phyloP scores from a whole-genome alignment of 768 basidiomycete species.

The Scleroderma bovista region DNA sequence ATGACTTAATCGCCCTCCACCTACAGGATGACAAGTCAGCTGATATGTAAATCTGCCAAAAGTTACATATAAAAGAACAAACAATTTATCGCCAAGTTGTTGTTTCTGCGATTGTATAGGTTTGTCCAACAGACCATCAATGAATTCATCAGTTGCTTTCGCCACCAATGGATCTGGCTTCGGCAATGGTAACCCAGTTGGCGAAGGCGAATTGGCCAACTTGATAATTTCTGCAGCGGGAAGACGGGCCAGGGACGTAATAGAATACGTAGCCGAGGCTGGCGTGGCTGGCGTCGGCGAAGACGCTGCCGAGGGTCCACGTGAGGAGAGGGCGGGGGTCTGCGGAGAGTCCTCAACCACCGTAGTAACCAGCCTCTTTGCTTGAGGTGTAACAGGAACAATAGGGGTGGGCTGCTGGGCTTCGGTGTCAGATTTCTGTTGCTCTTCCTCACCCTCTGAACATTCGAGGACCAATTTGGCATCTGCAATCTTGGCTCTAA shows the following conservation, averaged over 20 bases:
- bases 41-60: constrained; percentile 14
- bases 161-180: constrained; percentile 68
- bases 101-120: constrained; percentile 66
- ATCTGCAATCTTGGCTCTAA: constrained; percentile 72
- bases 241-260: constrained; percentile 64
- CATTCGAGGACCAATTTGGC: constrained; percentile 79
- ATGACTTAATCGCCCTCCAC: constrained; percentile 61
- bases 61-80: constrained; percentile 20
- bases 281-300: constrained; percentile 68
- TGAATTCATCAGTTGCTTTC: constrained; percentile 66
- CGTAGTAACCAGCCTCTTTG: constrained; percentile 45
- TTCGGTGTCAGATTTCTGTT: constrained; percentile 22
- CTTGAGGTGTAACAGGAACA: constrained; percentile 54
- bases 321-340: constrained; percentile 73
- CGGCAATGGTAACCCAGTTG: constrained; percentile 49
- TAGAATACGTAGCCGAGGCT: constrained; percentile 45
- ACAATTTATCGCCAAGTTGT: constrained; percentile 74
- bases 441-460: constrained; percentile 51
- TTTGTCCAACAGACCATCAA: constrained; percentile 56
- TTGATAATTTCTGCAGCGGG: constrained; percentile 73
- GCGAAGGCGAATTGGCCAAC: constrained; percentile 48
- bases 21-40: constrained; percentile 27
- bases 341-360: constrained; percentile 49
- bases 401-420: constrained; percentile 26
- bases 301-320: constrained; percentile 65